Conservation (phyloP, 352 stramenopile species). For the Globisporangium cederbergense region DNA sequence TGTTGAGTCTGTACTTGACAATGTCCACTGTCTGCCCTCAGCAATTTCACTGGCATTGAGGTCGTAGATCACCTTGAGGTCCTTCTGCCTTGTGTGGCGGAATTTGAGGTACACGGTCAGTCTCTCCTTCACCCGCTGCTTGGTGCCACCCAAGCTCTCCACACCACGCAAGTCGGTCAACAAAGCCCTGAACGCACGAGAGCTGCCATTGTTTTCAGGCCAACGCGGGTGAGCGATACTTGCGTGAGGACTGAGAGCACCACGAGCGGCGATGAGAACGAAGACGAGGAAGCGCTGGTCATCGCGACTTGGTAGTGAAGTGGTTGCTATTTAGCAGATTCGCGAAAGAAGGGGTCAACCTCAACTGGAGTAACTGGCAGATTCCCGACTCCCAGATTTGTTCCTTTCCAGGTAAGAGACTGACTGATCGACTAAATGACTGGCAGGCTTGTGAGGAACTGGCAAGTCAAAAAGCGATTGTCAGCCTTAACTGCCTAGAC, state of each 20-base stretch:
- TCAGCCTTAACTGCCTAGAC: too few relatives aligned
- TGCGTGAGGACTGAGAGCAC: neutral
- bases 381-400: too few relatives aligned
- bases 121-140: neutral
- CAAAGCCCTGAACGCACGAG: neutral
- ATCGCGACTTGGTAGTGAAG: neutral
- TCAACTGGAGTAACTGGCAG: too few relatives aligned
- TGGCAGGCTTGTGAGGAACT: too few relatives aligned
- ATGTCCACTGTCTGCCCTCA: neutral
- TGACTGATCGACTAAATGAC: too few relatives aligned
- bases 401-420: too few relatives aligned
- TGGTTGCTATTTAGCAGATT: neutral
- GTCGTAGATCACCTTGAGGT: neutral
- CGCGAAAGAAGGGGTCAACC: neutral
- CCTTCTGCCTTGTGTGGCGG: neutral
- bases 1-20: neutral
- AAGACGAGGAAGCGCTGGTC: neutral
- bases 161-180: neutral
- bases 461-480: too few relatives aligned
- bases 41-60: neutral
- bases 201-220: neutral
- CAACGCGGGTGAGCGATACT: neutral
- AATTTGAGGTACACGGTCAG: conserved; percentile 2
- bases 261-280: neutral
- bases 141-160: neutral